Base-by-base conservation (phyloP, 495 filamentous ascomycete species). In the Halenospora varia region DNA sequence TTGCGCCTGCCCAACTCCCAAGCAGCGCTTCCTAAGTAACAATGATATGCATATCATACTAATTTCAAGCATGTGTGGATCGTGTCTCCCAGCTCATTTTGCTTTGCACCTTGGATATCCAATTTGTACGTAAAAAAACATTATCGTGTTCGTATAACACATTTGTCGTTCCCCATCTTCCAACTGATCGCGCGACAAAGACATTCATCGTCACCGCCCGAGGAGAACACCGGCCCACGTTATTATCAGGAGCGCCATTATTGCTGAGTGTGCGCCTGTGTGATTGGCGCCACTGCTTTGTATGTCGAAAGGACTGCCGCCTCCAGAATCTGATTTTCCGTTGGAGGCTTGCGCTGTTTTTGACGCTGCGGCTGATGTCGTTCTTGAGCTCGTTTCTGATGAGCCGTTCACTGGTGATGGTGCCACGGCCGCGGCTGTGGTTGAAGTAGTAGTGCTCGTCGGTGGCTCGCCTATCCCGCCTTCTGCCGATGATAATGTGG, bases 231-330 rank as follows among this genome's bases (percentile, higher is more conserved):
- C 48, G 15, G 25, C 51, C 39, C 24, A 54, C 11, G 51, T 19
- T 19, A 51, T 49, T 1, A 58, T 17, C 35, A 55, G 44, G 2
- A 62, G 22, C 10, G 54, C 59, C 19, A 42, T 29, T 26, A 57
- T 13, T 24, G 47, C 22, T 18, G 55, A 58, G 10, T 50, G 10
- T 22, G 54, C 24, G 19, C 17, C 25, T 10, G 55, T 18, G 13
- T 25, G 44, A 9, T 17, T 50, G 2, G 48, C 49, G 13, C 35
- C 49, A 13, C 35, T 29, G 42, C 44, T 55, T 25, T 29, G 17
- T 18, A 57, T 57, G 53, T 62, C 59, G 45, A 57, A 57, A 2
- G 60, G 54, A 51, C 50, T 57, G 0, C 55, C 54, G 8, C 60
- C 60, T 1, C 60, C 55, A 13, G 25, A 51, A 17, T 47, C 48